Evolutionary conservation across 495 filamentous ascomycete species (phyloP), one percentile per base, ranked within the genome.

Genomic region (Xylaria sp.): DNA sequence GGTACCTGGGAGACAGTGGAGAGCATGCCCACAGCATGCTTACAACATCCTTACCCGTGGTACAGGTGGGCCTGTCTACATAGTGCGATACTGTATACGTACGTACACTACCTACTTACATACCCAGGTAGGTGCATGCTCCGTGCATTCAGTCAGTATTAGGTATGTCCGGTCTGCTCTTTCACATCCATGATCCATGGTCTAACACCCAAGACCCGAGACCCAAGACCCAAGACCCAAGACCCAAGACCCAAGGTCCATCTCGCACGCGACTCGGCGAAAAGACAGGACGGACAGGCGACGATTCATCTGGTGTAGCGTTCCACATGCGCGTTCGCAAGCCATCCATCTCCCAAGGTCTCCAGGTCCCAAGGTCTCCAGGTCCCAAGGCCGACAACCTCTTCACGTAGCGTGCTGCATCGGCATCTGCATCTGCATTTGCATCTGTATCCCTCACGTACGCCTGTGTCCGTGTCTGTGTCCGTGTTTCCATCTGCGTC

Each of bases 321-420:
- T 35, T 59, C 57, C 57, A 59, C 57, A 37, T 59, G 57, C 57
- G 57, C 57, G 57, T 37, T 11, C n/a, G 57, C 57, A 59, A 21
- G 31, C 14, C 31, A 59, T 37, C 57, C 33, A 59, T 59, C 52
- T 31, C 6, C 24, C 26, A 29, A 24, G n/a, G 4, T 37, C 8
- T 8, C n/a, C n/a, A n/a, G n/a, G n/a, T 31, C 6, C 24, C 26
- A 29, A 24, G n/a, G 4, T 37, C 8, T 8, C n/a, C n/a, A n/a
- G n/a, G n/a, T n/a, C n/a, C 17, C 43, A 17, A 50, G n/a, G 8
- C 7, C n/a, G n/a, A n/a, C 8, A 50, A 29, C 50, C 21, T 53
- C 50, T 53, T 24, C 8, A 11, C 24, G 9, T 29, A 53, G 21
- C 50, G 5, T 46, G 5, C 7, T 46, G 17, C 50, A 29, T 53